Evolutionary conservation across 108 stramenopile species (phyloP).

Genomic region (Chaetoceros tenuissimus): DNA sequence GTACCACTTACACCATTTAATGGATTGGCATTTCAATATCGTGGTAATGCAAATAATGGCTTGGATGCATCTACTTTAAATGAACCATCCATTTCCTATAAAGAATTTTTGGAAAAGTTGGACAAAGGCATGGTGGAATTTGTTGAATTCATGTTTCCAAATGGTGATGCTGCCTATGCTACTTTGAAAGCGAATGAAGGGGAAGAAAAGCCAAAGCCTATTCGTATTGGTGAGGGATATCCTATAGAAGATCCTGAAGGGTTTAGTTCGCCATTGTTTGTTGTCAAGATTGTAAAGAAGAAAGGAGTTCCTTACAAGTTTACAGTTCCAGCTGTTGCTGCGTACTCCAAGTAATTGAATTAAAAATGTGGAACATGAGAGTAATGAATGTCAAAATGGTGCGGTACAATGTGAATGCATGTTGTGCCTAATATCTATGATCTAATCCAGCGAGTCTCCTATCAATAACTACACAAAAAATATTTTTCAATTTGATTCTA

Average conservation of each 20-base stretch:
- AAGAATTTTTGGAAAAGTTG: slow-evolving; percentile 44
- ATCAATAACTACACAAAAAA: too few relatives aligned
- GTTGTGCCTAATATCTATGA: too few relatives aligned
- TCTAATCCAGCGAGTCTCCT: too few relatives aligned
- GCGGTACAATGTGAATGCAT: too few relatives aligned
- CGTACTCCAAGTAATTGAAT: too few relatives aligned
- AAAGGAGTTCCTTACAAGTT: slow-evolving; percentile 74
- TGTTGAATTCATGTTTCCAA: slow-evolving; percentile 73
- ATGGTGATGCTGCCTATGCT: slow-evolving; percentile 70
- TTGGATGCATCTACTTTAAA: slow-evolving; percentile 38
- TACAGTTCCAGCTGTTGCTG: slow-evolving; percentile 41
- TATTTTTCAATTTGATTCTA: too few relatives aligned
- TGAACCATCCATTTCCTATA: slow-evolving; percentile 63
- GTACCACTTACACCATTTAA: slow-evolving; percentile 55
- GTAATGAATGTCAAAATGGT: too few relatives aligned
- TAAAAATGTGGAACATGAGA: too few relatives aligned
- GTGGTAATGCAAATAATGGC: slow-evolving; percentile 40
- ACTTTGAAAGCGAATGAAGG: slow-evolving; percentile 42
- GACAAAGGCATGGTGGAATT: slow-evolving; percentile 49
- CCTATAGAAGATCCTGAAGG: slow-evolving; percentile 67
- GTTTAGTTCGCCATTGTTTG: slow-evolving; percentile 62
- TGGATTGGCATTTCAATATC: slow-evolving; percentile 67
- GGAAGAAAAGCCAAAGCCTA: slow-evolving; percentile 14
- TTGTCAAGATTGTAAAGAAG: slow-evolving; percentile 54
- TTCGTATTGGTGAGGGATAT: slow-evolving; percentile 74